Base-by-base conservation (phyloP, 306 rosid genomes). In the Quercus ilex region DNA sequence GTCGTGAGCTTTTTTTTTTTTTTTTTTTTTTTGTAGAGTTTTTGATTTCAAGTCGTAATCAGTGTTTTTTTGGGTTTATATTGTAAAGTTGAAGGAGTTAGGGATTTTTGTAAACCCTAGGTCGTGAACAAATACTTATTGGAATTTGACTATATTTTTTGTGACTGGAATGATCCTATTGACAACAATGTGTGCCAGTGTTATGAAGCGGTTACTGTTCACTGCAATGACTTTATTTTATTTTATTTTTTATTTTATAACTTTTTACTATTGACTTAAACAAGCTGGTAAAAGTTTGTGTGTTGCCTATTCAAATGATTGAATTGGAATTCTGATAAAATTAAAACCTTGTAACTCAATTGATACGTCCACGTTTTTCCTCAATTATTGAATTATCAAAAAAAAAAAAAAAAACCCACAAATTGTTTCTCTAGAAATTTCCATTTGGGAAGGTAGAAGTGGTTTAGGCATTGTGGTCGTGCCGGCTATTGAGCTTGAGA, bases 51-150 rank as follows among this genome's bases (percentile, higher is more conserved):
- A 23, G 52, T 52, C n/a, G 31, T 73, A 28, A 30, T 64, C 18
- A 7, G 21, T 30, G 2, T 17, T 0, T 18, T 5, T 64, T 28
- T 31, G 3, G 0, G 11, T 0, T 2, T 15, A 30, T 30, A 31
- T 15, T 30, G 10, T 28, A 28, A 64, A 17, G 43, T 64, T 13
- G 70, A 18, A 57, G 23, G 41, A 74, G 11, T 65, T 77, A 80
- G 90, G 88, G 89, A 33, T 78, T 80, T 26, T 17, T 56, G 49
- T 31, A 26, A 58, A 73, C 57, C 85, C n/a, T 74, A 58, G 62
- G 31, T 67, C 41, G 5, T 28, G 30, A 21, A 21, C 6, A 9
- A 21, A 25, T 25, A 33, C 41, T 12, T 28, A 28, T 63, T 60
- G 4, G 4, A 30, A 64, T 26, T 64, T 62, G 35, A 62, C 2